Conservation (phyloP, 768 basidiomycete species). For the Hortiboletus campestris region DNA sequence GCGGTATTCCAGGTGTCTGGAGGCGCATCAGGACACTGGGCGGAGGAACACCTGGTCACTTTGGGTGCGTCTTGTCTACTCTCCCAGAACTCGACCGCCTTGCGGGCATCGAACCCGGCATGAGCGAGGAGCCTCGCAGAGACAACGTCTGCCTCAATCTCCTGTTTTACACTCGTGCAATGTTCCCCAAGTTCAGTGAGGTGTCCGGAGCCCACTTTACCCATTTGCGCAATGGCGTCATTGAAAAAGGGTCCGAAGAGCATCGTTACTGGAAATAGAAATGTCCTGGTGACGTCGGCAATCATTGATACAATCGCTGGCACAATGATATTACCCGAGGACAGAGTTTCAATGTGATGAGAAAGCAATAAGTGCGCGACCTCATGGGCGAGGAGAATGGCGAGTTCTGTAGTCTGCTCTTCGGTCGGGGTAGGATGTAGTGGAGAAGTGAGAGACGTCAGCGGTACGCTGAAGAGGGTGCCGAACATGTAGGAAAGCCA, state of each 20-base stretch:
- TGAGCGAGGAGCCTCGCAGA: slow-evolving; percentile 87
- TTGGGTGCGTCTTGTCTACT: slow-evolving; percentile 37
- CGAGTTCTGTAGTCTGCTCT: slow-evolving; percentile 85
- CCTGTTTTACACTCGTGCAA: slow-evolving; percentile 80
- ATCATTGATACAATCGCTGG: slow-evolving; percentile 77
- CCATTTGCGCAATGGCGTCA: slow-evolving; percentile 83
- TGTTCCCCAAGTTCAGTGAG: slow-evolving; percentile 67
- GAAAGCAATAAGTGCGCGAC: slow-evolving; percentile 87
- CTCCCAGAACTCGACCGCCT: slow-evolving; percentile 85
- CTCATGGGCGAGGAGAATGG: slow-evolving; percentile 91
- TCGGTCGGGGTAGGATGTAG: slow-evolving; percentile 59
- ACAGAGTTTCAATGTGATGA: slow-evolving; percentile 91
- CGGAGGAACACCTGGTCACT: slow-evolving; percentile 22
- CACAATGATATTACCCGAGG: slow-evolving; percentile 76
- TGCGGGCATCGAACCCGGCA: slow-evolving; percentile 85
- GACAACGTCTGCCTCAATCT: slow-evolving; percentile 91
- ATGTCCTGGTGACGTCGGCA: slow-evolving; percentile 71
- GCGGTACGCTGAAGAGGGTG: slow-evolving; percentile 35
- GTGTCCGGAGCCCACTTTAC: slow-evolving; percentile 75
- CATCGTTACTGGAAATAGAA: slow-evolving; percentile 89
- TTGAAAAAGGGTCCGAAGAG: slow-evolving; percentile 93
- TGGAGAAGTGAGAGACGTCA: slow-evolving; percentile 28
- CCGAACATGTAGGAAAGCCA: slow-evolving; percentile 52
- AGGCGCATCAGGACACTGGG: slow-evolving; percentile 9
- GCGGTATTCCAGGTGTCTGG: slow-evolving; percentile 17